Percentiles rank a stretch among this genome's conserved stretches.
These are phyloP conservation scores for Lentinula lateritia DNA, from an alignment of 768 basidiomycete genomes.

Conservation along the genomic window DNA sequence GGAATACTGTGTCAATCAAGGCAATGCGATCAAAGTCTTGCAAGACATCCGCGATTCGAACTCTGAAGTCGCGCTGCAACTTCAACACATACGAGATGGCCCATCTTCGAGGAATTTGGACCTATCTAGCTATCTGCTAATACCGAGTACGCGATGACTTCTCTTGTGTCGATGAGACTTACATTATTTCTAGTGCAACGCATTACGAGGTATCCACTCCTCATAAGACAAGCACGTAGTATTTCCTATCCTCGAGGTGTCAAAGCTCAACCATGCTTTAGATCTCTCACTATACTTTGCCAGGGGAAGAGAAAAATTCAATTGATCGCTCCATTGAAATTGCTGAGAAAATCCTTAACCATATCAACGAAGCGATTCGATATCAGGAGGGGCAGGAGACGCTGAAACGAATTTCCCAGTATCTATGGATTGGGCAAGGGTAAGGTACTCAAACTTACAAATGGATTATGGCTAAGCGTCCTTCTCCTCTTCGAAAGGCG, in stretches of 20 bases:
- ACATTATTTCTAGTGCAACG: constrained; percentile 69
- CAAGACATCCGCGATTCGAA: constrained; percentile 69
- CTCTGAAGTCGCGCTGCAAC: constrained; percentile 53
- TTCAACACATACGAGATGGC: constrained; percentile 78
- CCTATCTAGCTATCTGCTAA: constrained; percentile 84
- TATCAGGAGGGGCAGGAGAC: constrained; percentile 77
- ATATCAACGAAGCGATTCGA: constrained; percentile 87
- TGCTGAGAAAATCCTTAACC: constrained; percentile 67
- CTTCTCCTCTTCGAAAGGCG: constrained; percentile 33
- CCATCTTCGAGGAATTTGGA: constrained; percentile 78
- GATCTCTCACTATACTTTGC: constrained; percentile 78
- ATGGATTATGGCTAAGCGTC: neutral
- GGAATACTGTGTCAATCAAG: constrained; percentile 91
- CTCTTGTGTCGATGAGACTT: neutral
- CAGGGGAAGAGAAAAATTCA: constrained; percentile 50
- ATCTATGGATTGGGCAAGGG: constrained; percentile 88
- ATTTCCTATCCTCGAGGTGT: neutral
- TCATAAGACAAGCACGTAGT: constrained; percentile 66
- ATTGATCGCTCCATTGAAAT: constrained; percentile 52
- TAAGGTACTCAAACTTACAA: constrained; percentile 23
- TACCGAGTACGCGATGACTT: constrained; percentile 62
- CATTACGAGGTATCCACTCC: constrained; percentile 87
- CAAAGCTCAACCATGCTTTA: constrained; percentile 15
- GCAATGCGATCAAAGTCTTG: constrained; percentile 67
- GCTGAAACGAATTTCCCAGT: constrained; percentile 66